Evolutionary conservation across 2,329 filamentous ascomycete genomes (phyloP).

Genomic region (Aspergillus fijiensis): DNA sequence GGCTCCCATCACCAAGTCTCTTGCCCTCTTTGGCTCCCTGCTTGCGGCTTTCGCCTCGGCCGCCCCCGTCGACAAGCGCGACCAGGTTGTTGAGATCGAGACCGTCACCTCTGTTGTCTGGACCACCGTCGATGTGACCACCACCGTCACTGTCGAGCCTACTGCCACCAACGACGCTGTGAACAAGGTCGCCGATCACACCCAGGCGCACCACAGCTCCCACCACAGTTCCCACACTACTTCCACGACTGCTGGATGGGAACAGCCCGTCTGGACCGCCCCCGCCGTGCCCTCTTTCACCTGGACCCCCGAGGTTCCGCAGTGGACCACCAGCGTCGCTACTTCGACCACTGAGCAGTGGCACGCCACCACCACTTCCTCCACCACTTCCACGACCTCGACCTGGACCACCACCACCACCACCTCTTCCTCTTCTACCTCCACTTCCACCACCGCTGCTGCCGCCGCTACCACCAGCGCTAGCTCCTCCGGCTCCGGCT

Average conservation of each 20-base stretch:
- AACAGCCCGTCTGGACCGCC: conserved; percentile 6
- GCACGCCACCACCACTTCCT: conserved; percentile 1
- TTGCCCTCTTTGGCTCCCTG: conserved; percentile 37
- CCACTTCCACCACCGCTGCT: conserved; percentile 2
- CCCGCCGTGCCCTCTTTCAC: conserved; percentile 15
- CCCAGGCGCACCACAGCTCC: conserved; percentile 15
- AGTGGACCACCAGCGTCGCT: neutral
- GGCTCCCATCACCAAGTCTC: conserved; percentile 39
- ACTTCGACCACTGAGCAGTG: neutral
- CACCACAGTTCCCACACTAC: conserved; percentile 11
- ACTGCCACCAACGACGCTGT: conserved; percentile 22
- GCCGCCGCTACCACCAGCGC: no score
- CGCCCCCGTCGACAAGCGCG: conserved; percentile 39
- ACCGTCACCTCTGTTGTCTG: conserved; percentile 50
- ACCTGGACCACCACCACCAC: conserved; percentile 8
- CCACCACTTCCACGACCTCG: conserved; percentile 2
- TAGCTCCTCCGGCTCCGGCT: conserved; percentile 12
- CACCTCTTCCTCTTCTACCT: conserved; percentile 2
- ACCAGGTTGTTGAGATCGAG: conserved; percentile 46
- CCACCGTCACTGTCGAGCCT: conserved; percentile 46
- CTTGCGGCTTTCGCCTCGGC: conserved; percentile 34
- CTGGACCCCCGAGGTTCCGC: conserved; percentile 15
- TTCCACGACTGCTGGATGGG: neutral
- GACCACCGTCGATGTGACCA: conserved; percentile 51
- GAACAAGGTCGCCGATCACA: neutral